phyloP scores from a whole-genome alignment of 2,329 filamentous ascomycete genomes.

The Dactylellina cionopaga region DNA sequence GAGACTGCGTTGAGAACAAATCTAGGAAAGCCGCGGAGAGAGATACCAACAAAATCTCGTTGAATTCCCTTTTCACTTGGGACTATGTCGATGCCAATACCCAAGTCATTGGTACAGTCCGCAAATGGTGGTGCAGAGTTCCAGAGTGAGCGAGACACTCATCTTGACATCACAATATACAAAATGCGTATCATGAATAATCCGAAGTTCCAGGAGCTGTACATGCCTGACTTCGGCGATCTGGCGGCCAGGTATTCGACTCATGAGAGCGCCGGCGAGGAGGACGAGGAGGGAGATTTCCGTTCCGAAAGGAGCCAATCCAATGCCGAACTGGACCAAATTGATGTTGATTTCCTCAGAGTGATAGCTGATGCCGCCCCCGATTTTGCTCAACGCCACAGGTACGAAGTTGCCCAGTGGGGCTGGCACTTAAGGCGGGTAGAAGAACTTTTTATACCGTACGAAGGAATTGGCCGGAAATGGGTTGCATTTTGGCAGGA shows the following conservation, averaged over 20 bases:
- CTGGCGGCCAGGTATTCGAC: too few species aligned
- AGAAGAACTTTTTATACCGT: constrained; percentile 20
- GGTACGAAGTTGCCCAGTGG: constrained; percentile 38
- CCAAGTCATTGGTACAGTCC: constrained; percentile 28
- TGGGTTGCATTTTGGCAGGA: constrained; percentile 38
- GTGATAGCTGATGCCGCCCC: background rate
- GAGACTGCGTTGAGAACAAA: constrained; percentile 50
- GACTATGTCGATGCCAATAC: constrained; percentile 47
- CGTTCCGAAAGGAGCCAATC: too few species aligned
- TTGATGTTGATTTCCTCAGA: background rate
- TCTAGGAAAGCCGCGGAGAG: constrained; percentile 25
- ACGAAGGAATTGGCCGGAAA: constrained; percentile 32
- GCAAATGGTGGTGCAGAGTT: constrained; percentile 30
- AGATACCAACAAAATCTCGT: constrained; percentile 27
- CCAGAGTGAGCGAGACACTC: constrained; percentile 41
- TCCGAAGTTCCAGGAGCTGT: constrained; percentile 27
- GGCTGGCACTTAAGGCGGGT: constrained; percentile 27
- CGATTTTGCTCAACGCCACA: constrained; percentile 2
- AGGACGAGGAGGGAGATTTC: background rate
- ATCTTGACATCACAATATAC: constrained; percentile 37
- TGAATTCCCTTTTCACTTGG: constrained; percentile 45
- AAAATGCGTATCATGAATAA: constrained; percentile 35
- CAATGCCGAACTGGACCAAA: too few species aligned
- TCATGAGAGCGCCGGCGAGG: background rate
- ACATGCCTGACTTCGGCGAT: constrained; percentile 24